Percentiles rank a stretch among this genome's conserved stretches.
Conservation (phyloP, 768 basidiomycete genomes). For the Polyporus arcularius region DNA sequence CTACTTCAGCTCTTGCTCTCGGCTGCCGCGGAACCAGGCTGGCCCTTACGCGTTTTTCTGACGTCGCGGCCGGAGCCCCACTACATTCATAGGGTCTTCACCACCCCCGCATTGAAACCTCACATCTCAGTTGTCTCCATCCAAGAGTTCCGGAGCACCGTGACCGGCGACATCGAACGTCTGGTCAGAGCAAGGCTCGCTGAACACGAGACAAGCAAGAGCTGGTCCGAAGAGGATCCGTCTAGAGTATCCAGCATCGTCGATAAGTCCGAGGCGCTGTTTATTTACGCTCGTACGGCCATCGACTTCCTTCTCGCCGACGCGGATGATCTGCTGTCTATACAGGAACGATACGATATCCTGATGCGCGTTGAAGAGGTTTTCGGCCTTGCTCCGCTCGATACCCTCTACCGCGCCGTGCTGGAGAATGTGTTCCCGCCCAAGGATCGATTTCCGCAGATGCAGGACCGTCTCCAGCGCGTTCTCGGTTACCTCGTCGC, state of each 20-base stretch:
- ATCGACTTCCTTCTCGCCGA: background rate
- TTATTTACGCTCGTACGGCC: background rate
- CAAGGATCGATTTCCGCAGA: background rate
- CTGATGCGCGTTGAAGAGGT: too few species aligned
- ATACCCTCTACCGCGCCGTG: constrained; percentile 5
- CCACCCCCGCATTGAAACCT: background rate
- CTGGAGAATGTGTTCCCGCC: background rate
- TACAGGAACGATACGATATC: background rate
- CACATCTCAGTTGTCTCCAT: background rate
- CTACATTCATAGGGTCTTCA: background rate
- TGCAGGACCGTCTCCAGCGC: background rate
- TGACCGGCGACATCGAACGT: background rate
- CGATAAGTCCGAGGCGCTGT: background rate
- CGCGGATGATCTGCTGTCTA: background rate
- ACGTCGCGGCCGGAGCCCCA: background rate
- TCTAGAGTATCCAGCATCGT: background rate
- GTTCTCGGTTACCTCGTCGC: background rate
- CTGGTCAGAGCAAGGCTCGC: background rate
- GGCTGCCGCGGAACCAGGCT: background rate
- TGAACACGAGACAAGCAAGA: background rate
- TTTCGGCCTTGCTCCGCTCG: background rate
- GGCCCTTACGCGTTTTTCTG: constrained; percentile 1
- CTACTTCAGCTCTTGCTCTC: background rate
- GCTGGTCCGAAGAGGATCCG: background rate
- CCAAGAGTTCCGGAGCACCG: background rate